Base-by-base conservation (phyloP, 192 early-diverging fungal species). In the Diversispora epigaea region DNA sequence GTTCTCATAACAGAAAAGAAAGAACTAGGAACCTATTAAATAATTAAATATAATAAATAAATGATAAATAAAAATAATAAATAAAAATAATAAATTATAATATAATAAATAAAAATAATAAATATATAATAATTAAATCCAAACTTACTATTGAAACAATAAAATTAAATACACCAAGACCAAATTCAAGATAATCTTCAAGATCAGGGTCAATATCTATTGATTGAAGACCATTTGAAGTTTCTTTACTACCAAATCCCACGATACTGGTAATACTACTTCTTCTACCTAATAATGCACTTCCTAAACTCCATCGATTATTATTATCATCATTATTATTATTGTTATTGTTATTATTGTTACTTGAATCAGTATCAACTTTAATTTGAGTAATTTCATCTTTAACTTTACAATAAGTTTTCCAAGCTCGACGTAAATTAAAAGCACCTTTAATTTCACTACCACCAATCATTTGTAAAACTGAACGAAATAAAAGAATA, bases 111-210 rank as follows among this genome's bases (percentile, higher is more conserved):
- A 32, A 2, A 2, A 2, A 2, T 32, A 32, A 32, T 32, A 32
- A 32, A 32, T 32, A 32, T 32, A 32, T 32, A 32, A 32, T 32
- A 32, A 32, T 32, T 32, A 32, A 32, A 32, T 32, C 25, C 25
- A 32, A 39, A 32, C 78, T 78, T 10, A 82, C 81, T 19, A 80
- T 72, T 21, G 77, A 71, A 8, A 80, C 74, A 43, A 83, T 78
- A 60, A 83, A 83, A 60, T 80, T 80, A 64, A 83, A 80, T 10
- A 83, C 25, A 4, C 81, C 81, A 49, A 83, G 73, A 14, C 81
- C 81, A 47, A 80, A 83, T n/a, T 75, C 61, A 45, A 83, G 22
- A 65, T 76, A 83, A 44, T 83, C 81, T 17, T 83, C 78, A 43
- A 80, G 22, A 71, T 83, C 81, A 21, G 77, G 70, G 8, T 78